phyloP scores from a whole-genome alignment of 495 filamentous ascomycete species.

The Rhypophila decipiens region DNA sequence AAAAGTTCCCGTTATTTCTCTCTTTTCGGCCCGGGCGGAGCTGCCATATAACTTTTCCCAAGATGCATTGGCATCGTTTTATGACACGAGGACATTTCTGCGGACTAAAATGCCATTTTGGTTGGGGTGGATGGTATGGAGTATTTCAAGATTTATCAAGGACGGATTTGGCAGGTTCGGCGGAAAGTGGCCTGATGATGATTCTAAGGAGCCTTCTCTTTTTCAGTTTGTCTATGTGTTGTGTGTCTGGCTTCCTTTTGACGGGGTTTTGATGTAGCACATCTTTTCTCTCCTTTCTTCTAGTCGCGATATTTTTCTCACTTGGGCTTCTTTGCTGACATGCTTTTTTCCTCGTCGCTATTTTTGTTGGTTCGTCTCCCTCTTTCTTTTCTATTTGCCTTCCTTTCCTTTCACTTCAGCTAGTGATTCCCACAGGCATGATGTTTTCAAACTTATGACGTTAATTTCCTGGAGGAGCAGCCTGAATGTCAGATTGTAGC shows the following conservation, averaged over 20 bases:
- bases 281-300: too few relatives aligned
- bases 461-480: too few relatives aligned
- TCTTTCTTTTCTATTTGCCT: too few relatives aligned
- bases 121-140: too few relatives aligned
- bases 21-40: background rate
- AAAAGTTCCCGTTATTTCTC: slow-evolving; percentile 6
- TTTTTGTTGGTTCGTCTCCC: too few relatives aligned
- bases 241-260: background rate
- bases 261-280: slow-evolving; percentile 14
- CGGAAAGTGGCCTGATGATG: background rate
- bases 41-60: too few relatives aligned
- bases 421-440: slow-evolving; percentile 18
- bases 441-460: slow-evolving; percentile 6
- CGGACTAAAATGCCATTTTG: slow-evolving; percentile 14
- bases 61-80: background rate
- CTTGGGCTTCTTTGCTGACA: slow-evolving; percentile 1
- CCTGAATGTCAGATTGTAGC: too few relatives aligned
- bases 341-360: slow-evolving; percentile 6
- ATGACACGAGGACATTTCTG: slow-evolving; percentile 9
- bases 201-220: slow-evolving; percentile 11
- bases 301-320: too few relatives aligned
- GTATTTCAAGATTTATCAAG: slow-evolving; percentile 17
- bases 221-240: too few relatives aligned
- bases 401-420: slow-evolving; percentile 10
- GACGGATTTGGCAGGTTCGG: slow-evolving; percentile 1